Conservation (phyloP, 176 grass and related monocot genomes). For the Triticum timopheevii region DNA sequence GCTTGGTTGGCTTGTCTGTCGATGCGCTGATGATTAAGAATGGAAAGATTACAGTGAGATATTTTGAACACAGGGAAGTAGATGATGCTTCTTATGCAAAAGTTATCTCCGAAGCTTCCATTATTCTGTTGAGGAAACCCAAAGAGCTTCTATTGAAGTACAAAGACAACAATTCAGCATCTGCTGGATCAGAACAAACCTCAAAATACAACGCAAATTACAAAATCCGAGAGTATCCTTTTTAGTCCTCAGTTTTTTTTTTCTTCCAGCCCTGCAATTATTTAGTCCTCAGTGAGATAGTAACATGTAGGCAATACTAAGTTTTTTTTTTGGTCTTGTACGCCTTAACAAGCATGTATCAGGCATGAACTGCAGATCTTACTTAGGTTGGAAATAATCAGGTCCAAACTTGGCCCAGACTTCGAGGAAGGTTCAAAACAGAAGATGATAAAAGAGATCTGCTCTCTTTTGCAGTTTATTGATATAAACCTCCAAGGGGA, state of each 20-base stretch:
- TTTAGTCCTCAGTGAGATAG: neutral
- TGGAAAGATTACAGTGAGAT: conserved; percentile 38
- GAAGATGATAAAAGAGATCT: conserved; percentile 93
- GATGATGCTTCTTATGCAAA: conserved; percentile 45
- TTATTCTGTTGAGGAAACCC: conserved; percentile 74
- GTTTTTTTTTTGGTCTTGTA: conserved; percentile 19
- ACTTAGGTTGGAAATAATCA: conserved; percentile 92
- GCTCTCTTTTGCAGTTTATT: conserved; percentile 85
- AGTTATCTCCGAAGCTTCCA: conserved; percentile 49
- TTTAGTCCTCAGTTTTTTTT: conserved; percentile 25
- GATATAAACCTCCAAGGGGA: conserved; percentile 86
- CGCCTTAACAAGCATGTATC: conserved; percentile 53
- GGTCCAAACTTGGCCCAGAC: conserved; percentile 48
- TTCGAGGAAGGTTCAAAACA: conserved; percentile 72
- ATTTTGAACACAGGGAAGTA: conserved; percentile 31
- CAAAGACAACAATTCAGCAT: conserved; percentile 39
- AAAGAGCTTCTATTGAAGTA: conserved; percentile 78
- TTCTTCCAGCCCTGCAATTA: conserved; percentile 20
- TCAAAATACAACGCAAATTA: conserved; percentile 49
- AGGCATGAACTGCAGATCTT: conserved; percentile 92
- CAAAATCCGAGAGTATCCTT: conserved; percentile 97
- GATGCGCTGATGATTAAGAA: conserved; percentile 54
- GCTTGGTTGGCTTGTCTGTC: conserved; percentile 66
- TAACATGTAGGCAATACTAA: neutral
- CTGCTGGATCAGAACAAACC: conserved; percentile 20